Evolutionary conservation across 1,284 basidiomycete genomes (phyloP).

Genomic region (Austroboletus niveus): DNA sequence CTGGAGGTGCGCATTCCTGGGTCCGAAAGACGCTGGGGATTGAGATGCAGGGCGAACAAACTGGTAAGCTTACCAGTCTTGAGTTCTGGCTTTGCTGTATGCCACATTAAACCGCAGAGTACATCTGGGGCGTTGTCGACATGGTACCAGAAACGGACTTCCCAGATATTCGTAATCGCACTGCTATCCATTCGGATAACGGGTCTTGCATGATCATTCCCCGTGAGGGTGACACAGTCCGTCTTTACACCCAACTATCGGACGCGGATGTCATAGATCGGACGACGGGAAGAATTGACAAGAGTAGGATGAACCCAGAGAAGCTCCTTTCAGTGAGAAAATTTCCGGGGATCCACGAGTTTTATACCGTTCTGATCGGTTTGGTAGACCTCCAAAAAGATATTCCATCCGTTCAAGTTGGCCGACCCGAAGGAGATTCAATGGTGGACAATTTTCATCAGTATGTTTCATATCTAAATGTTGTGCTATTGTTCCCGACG

Average conservation of each 20-base stretch:
- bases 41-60: conserved; percentile 28
- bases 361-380: neutral
- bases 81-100: too few species aligned
- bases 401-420: conserved; percentile 36
- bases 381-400: conserved; percentile 54
- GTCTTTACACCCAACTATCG: conserved; percentile 72
- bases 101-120: neutral
- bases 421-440: neutral
- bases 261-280: conserved; percentile 47
- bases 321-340: conserved; percentile 48
- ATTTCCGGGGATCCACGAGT: too few species aligned
- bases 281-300: conserved; percentile 23
- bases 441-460: neutral
- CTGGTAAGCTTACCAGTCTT: neutral
- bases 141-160: neutral
- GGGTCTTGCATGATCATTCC: conserved; percentile 34
- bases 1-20: conserved; percentile 72
- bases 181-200: neutral
- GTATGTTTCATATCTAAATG: neutral
- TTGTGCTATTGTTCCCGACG: neutral
- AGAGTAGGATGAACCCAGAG: conserved; percentile 54
- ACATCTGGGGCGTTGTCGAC: neutral
- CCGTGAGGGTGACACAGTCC: conserved; percentile 64
- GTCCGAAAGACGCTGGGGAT: conserved; percentile 65
- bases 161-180: neutral